These are phyloP conservation scores for Microcyclosporella mali DNA, from an alignment of 2,329 filamentous ascomycete genomes.

Conservation along the genomic window DNA sequence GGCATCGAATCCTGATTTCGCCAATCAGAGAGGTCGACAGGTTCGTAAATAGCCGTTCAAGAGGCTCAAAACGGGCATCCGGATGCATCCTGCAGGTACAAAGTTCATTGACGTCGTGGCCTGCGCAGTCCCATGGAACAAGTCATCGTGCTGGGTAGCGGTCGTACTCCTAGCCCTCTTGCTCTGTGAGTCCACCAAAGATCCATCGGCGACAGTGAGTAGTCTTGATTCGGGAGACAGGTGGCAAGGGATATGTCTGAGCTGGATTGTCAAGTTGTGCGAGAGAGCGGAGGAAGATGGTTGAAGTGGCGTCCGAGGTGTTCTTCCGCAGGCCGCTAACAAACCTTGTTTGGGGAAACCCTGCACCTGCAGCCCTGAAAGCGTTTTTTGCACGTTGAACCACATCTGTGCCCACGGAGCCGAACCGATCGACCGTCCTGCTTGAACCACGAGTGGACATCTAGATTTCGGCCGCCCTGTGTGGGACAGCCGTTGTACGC, in stretches of 20 bases:
- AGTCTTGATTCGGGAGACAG: too few species aligned
- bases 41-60: constrained; percentile 7
- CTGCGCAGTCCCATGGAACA: too few species aligned
- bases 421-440: neutral
- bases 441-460: neutral
- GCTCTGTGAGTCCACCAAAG: too few species aligned
- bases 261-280: too few species aligned
- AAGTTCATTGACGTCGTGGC: neutral
- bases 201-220: too few species aligned
- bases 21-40: constrained; percentile 3
- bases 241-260: too few species aligned
- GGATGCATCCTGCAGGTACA: constrained; percentile 6
- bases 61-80: constrained; percentile 3
- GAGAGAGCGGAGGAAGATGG: too few species aligned
- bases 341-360: neutral
- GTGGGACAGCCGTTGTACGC: too few species aligned
- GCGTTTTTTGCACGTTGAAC: neutral
- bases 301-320: too few species aligned
- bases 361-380: neutral
- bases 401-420: neutral
- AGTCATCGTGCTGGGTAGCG: too few species aligned
- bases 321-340: neutral
- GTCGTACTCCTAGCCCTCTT: too few species aligned
- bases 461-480: too few species aligned
- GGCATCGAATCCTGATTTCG: neutral